A percentile compares a stretch with the other conserved stretches of the same genome.
Evolutionary conservation across 495 filamentous ascomycete genomes (phyloP).

Genomic region (Xylaria palmicola): DNA sequence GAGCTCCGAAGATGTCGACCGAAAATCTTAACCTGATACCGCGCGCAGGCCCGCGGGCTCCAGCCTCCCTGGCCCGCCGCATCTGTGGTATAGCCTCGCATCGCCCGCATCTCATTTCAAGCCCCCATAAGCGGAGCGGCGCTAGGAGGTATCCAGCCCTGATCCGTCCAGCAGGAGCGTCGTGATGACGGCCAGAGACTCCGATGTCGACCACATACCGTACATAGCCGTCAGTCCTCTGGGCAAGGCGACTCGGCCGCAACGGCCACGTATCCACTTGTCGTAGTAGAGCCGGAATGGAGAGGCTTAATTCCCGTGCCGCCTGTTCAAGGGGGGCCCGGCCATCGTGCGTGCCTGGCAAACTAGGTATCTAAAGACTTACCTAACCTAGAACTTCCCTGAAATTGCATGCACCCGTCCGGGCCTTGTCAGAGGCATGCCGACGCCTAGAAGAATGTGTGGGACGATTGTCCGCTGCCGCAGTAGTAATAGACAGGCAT

Average conservation of each 20-base stretch:
- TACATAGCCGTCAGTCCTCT: background rate
- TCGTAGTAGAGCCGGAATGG: background rate
- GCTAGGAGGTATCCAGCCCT: background rate
- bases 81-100: background rate
- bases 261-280: background rate
- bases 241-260: background rate
- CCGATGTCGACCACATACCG: background rate
- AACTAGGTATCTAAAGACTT: background rate
- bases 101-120: background rate
- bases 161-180: background rate
- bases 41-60: slow-evolving; percentile 2
- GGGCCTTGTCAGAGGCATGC: background rate
- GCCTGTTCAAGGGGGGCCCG: background rate
- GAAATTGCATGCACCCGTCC: background rate
- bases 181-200: too few relatives aligned
- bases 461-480: slow-evolving; percentile 3
- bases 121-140: background rate
- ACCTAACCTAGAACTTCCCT: background rate
- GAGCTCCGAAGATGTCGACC: slow-evolving; percentile 13
- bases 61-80: background rate
- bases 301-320: slow-evolving; percentile 6
- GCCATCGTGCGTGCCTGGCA: background rate
- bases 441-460: background rate
- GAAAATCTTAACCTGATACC: slow-evolving; percentile 16
- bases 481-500: slow-evolving; percentile 10